Evolutionary conservation across 1,139 yeast species (phyloP).

Genomic region (Debaryomycetaceae sp.): DNA sequence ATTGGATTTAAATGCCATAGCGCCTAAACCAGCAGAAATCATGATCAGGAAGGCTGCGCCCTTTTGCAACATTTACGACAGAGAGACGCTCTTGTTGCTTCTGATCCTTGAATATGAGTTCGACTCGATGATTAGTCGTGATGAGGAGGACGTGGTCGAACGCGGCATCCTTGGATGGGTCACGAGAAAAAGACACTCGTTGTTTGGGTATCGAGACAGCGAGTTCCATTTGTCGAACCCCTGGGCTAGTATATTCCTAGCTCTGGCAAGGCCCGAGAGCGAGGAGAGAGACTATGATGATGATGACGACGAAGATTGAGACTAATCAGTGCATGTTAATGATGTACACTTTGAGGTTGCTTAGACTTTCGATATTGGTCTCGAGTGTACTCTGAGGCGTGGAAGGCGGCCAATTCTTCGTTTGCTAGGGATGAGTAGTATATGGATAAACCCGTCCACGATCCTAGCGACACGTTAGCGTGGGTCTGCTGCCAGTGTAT

Average conservation of each 20-base stretch:
- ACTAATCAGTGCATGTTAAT: background rate
- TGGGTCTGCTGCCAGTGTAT: background rate
- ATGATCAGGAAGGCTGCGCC: slow-evolving; percentile 7
- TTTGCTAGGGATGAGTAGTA: slow-evolving; percentile 7
- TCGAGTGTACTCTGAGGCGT: slow-evolving; percentile 1
- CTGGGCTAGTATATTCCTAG: slow-evolving; percentile 5
- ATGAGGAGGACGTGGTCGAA: background rate
- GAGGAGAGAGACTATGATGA: slow-evolving; percentile 1
- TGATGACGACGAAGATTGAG: slow-evolving; percentile 2
- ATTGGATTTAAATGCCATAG: slow-evolving; percentile 3
- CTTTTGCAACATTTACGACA: slow-evolving; percentile 5
- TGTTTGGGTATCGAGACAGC: slow-evolving; percentile 6
- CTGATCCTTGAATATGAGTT: slow-evolving; percentile 7
- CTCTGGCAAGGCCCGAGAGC: no score
- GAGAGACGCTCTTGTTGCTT: slow-evolving; percentile 4
- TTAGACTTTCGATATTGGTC: slow-evolving; percentile 1
- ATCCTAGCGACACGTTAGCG: slow-evolving; percentile 5
- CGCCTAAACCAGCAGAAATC: background rate
- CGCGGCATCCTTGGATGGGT: background rate
- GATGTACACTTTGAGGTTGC: background rate
- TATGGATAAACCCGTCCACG: slow-evolving; percentile 8
- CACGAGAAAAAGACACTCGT: slow-evolving; percentile 1
- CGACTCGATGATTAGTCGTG: background rate
- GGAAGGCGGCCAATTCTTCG: slow-evolving; percentile 2
- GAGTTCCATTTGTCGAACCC: slow-evolving; percentile 6